Conservation (phyloP, 495 filamentous ascomycete species). For the Acidiella bohemica region DNA sequence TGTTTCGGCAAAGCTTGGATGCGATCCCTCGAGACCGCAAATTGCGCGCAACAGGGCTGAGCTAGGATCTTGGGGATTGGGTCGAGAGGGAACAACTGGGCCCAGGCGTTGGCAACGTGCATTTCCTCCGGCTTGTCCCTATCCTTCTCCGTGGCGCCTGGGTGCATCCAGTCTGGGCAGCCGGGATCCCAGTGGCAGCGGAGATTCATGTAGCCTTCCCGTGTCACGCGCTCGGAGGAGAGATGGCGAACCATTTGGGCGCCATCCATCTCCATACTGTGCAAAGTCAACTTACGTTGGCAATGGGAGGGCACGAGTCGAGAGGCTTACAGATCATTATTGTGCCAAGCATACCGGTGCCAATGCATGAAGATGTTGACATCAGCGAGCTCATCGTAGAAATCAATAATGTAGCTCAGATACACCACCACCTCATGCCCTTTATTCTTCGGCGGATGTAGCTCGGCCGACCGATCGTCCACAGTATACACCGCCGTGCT, state of each 20-base stretch:
- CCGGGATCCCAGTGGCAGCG: slow-evolving; percentile 40
- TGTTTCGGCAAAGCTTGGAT: slow-evolving; percentile 41
- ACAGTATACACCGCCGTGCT: slow-evolving; percentile 50
- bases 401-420: slow-evolving; percentile 56
- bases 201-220: slow-evolving; percentile 39
- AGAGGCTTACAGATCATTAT: slow-evolving; percentile 39
- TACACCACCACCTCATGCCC: slow-evolving; percentile 70
- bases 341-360: slow-evolving; percentile 55
- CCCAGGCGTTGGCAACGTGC: slow-evolving; percentile 33
- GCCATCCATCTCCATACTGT: slow-evolving; percentile 32
- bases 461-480: slow-evolving; percentile 44
- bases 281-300: no score
- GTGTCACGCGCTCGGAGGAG: slow-evolving; percentile 29
- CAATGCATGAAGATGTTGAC: slow-evolving; percentile 57
- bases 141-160: slow-evolving; percentile 35
- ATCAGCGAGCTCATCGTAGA: slow-evolving; percentile 56
- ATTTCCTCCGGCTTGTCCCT: slow-evolving; percentile 46
- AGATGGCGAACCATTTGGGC: slow-evolving; percentile 33
- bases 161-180: slow-evolving; percentile 45
- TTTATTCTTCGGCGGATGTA: slow-evolving; percentile 58
- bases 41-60: slow-evolving; percentile 51
- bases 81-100: slow-evolving; percentile 35
- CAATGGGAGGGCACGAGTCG: no score
- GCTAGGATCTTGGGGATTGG: slow-evolving; percentile 40
- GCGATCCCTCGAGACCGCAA: slow-evolving; percentile 33